Evolutionary conservation across 129 eudicot genomes (phyloP), one percentile per base, ranked within the genome.

Genomic region (Pseudognaphalium luteoalbum): DNA sequence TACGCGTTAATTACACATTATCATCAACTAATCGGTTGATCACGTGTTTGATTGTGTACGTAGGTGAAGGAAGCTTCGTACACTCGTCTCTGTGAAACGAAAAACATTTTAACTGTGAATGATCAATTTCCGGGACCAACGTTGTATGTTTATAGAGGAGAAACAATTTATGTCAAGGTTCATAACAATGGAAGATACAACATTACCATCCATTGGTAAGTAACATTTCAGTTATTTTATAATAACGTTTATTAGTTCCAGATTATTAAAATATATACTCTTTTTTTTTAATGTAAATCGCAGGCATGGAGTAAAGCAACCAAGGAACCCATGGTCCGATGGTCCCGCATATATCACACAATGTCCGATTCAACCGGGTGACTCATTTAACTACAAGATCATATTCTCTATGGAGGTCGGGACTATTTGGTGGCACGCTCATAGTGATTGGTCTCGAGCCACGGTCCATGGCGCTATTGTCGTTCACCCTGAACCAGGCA

Each of bases 401-500:
- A 81, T 82, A 65, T 83, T 90, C 65, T 86, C 96, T 4, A 72
- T 52, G n/a, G 96, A 90, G 65, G 82, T 74, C 19, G 96, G 96
- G 14, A 90, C 96, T 5, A 34, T 90, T 16, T 88, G 93, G 96
- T 90, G 96, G 96, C 96, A 90, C 10, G 92, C 96, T 20, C 96
- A 90, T 54, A 88, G 90, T 8, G 85, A 91, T n/a, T 91, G 97
- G 93, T 80, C 94, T 11, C 63, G 93, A 25, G 91, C 91, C 75
- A 91, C 94, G 6, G 91, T 91, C 44, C 87, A 91, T 64, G 94
- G 97, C 22, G 81, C 89, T 3, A 71, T 91, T 32, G 65, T 84
- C 20, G 75, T 91, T 58, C 81, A 68, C 33, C 97, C 90, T 0
- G 51, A 59, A 11, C 69, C 19, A 4, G 88, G 84, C 33, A 52